These are phyloP conservation scores for Apophysomyces ossiformis DNA, from an alignment of 371 early-diverging fungal genomes.

Conservation along the genomic window DNA sequence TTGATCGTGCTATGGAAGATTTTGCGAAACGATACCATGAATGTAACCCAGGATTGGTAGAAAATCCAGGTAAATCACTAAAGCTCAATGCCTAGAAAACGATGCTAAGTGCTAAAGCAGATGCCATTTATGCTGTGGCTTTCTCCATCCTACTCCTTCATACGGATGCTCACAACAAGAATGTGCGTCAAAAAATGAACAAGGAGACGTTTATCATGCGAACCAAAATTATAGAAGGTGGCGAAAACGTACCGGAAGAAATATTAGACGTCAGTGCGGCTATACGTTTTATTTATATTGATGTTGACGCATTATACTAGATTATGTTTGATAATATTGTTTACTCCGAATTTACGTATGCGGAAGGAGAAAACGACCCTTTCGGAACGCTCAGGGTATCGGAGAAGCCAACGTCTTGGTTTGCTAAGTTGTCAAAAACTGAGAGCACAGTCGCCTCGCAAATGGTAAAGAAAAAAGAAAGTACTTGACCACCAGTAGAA, in stretches of 20 bases:
- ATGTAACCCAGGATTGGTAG: constrained; percentile 72
- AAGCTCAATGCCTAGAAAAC: constrained; percentile 3
- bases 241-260: constrained; percentile 69
- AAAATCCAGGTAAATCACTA: constrained; percentile 54
- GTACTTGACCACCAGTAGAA: not conserved
- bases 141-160: constrained; percentile 90
- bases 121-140: constrained; percentile 79
- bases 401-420: constrained; percentile 39
- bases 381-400: constrained; percentile 13
- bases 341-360: constrained; percentile 55
- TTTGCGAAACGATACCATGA: constrained; percentile 83
- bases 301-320: constrained; percentile 29
- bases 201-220: constrained; percentile 82
- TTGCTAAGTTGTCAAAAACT: constrained; percentile 33
- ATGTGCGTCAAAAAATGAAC: constrained; percentile 83
- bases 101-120: constrained; percentile 32
- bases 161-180: constrained; percentile 92
- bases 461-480: constrained; percentile 3
- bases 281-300: not conserved
- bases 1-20: constrained; percentile 85
- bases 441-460: constrained; percentile 19
- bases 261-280: constrained; percentile 64
- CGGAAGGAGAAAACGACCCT: constrained; percentile 51
- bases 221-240: constrained; percentile 69
- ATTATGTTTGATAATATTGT: constrained; percentile 82